Base-by-base conservation (phyloP, 257 asterid species). In the Paraleonurus japonicus region DNA sequence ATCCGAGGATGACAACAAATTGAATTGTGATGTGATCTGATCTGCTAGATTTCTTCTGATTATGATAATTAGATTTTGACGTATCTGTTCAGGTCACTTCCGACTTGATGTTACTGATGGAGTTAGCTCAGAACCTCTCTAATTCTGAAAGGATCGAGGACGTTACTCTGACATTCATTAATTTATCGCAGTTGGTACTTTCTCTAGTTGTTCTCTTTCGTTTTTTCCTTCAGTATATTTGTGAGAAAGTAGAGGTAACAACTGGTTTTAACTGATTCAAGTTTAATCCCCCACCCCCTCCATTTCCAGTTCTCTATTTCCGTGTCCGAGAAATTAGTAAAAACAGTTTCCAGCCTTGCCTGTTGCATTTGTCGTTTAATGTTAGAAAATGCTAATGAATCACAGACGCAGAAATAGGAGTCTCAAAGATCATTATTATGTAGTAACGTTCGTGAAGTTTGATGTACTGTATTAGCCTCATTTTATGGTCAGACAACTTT, bases 31-130 rank as follows among this genome's bases (percentile, higher is more conserved):
- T 57, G 30, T 57, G 23, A 33, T 74, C 13, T 39, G 63, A 67
- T 71, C 65, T 43, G 70, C 54, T 30, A 17, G 28, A 41, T 12
- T 10, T 51, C 8, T 23, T 35, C 39, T 2, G 22, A n/a, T 65
- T 19, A 8, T 61, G 2, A 5, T 51, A 20, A 1, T 53, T 22
- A 5, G 16, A 62, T 30, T 70, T 15, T 69, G 27, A 60, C 69
- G 64, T 27, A 8, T 43, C 61, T 15, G 1, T 45, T 74, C 76
- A 91, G 97, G 87, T 87, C 50, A 77, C 83, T 4, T 86, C 95
- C 13, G 97, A 91, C 78, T 60, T 91, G 73, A 69, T 87, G 79
- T 79, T 91, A 35, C 59, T 91, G 80, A 65, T 88, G 83, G 96
- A 89, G 83, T 78, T 91, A 84, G 91, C 83, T 69, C 83, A 70